Evolutionary conservation across 768 basidiomycete species (phyloP).

Genomic region (Boletellus emodensis): DNA sequence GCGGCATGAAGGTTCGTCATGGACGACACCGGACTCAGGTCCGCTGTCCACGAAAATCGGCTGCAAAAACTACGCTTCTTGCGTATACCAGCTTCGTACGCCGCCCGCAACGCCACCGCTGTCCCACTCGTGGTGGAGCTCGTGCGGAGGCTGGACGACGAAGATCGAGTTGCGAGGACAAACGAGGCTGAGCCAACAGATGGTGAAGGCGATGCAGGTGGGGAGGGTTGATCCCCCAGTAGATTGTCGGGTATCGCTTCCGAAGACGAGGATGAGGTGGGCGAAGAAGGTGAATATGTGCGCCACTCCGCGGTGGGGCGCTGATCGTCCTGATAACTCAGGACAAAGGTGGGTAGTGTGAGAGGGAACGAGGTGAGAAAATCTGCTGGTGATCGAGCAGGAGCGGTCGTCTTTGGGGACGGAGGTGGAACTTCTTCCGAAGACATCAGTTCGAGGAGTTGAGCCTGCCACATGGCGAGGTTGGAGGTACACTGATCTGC

Average conservation of each 20-base stretch:
- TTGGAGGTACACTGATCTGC: slow-evolving; percentile 67
- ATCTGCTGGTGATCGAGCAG: slow-evolving; percentile 36
- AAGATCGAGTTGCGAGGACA: slow-evolving; percentile 23
- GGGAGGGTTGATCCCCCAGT: slow-evolving; percentile 20
- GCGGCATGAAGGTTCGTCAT: slow-evolving; percentile 12
- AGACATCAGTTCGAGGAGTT: slow-evolving; percentile 38
- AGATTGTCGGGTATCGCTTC: slow-evolving; percentile 24
- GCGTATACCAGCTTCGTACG: slow-evolving; percentile 30
- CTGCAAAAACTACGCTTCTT: slow-evolving; percentile 32
- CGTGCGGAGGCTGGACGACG: slow-evolving; percentile 29
- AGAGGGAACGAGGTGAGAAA: slow-evolving; percentile 55
- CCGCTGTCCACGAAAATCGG: slow-evolving; percentile 28
- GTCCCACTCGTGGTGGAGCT: slow-evolving; percentile 18
- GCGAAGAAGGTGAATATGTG: slow-evolving; percentile 27
- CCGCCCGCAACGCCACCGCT: slow-evolving; percentile 28
- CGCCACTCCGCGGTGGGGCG: slow-evolving; percentile 23
- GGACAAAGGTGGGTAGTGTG: slow-evolving; percentile 46
- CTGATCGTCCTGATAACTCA: slow-evolving; percentile 24
- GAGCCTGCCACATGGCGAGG: slow-evolving; percentile 62
- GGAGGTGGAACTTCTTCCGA: slow-evolving; percentile 6
- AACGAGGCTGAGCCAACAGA: slow-evolving; percentile 28
- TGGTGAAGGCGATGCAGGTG: slow-evolving; percentile 27
- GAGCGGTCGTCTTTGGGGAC: slow-evolving; percentile 14
- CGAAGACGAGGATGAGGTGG: slow-evolving; percentile 29
- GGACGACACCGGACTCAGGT: slow-evolving; percentile 24